Evolutionary conservation across 169 alveolate genomes (phyloP).

Genomic region (Eimeria acervulina): DNA sequence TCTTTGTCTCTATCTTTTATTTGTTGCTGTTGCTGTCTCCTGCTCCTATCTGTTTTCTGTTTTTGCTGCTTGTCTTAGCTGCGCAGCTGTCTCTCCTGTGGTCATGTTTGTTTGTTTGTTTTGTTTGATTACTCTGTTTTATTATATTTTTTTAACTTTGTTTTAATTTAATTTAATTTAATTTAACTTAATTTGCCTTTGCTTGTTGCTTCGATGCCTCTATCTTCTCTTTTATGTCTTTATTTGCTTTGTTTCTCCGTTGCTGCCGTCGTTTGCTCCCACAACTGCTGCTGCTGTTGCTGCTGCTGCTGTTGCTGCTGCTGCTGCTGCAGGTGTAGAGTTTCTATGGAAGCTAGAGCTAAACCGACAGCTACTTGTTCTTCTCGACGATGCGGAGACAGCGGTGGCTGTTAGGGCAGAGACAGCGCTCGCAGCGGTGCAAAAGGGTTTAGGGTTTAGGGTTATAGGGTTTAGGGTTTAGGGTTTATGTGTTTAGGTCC

Average conservation of each 20-base stretch:
- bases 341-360: conserved; percentile 34
- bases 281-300: background rate
- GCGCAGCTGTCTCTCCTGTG: background rate
- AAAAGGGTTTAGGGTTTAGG: background rate
- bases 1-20: too few species aligned
- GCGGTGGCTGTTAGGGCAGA: conserved; percentile 25
- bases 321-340: conserved; percentile 54
- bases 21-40: background rate
- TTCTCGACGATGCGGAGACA: conserved; percentile 26
- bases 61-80: background rate
- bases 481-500: background rate
- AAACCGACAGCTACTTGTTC: conserved; percentile 9
- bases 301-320: background rate
- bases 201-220: background rate
- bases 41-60: background rate
- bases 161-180: background rate
- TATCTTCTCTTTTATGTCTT: background rate
- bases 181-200: background rate
- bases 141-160: background rate
- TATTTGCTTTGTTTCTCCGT: background rate
- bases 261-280: background rate
- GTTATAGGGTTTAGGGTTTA: background rate
- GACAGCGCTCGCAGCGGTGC: conserved; percentile 38
- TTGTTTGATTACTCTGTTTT: background rate
- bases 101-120: background rate